These are phyloP conservation scores for Suzukiozyma palmioleophila DNA, from an alignment of 1,139 yeast genomes.

Conservation along the genomic window DNA sequence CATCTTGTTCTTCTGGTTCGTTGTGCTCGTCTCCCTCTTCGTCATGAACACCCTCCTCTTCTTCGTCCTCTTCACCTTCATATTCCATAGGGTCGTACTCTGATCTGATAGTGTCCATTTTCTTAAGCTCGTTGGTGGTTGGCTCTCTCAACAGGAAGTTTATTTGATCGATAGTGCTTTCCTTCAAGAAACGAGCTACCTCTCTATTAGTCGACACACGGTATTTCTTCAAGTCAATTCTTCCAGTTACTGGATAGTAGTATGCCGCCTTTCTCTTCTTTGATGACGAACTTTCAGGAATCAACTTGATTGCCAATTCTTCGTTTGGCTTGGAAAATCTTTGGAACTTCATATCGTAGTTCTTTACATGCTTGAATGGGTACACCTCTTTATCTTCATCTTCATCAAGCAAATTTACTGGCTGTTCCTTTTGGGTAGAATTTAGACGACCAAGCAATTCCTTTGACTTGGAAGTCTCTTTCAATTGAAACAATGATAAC, in stretches of 20 bases:
- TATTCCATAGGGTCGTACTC: constrained; percentile 63
- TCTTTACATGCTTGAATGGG: constrained; percentile 64
- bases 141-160: constrained; percentile 69
- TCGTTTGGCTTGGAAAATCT: constrained; percentile 42
- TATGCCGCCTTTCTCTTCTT: constrained; percentile 57
- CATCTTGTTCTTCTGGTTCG: constrained; percentile 4
- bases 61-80: constrained; percentile 12
- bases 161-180: constrained; percentile 50
- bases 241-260: constrained; percentile 75
- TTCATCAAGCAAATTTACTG: constrained; percentile 36
- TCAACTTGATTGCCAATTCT: constrained; percentile 41
- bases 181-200: constrained; percentile 47
- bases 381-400: constrained; percentile 40
- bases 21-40: constrained; percentile 3
- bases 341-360: constrained; percentile 72
- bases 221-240: constrained; percentile 78
- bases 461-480: constrained; percentile 21
- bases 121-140: constrained; percentile 61
- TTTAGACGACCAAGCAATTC: constrained; percentile 42
- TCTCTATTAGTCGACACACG: constrained; percentile 51
- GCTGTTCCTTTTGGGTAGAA: constrained; percentile 49
- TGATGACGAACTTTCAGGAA: constrained; percentile 47
- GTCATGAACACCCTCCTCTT: constrained; percentile 6
- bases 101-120: constrained; percentile 64
- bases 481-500: constrained; percentile 63